Conservation (phyloP, 164 flowering plant genomes). For the Santalum album region DNA sequence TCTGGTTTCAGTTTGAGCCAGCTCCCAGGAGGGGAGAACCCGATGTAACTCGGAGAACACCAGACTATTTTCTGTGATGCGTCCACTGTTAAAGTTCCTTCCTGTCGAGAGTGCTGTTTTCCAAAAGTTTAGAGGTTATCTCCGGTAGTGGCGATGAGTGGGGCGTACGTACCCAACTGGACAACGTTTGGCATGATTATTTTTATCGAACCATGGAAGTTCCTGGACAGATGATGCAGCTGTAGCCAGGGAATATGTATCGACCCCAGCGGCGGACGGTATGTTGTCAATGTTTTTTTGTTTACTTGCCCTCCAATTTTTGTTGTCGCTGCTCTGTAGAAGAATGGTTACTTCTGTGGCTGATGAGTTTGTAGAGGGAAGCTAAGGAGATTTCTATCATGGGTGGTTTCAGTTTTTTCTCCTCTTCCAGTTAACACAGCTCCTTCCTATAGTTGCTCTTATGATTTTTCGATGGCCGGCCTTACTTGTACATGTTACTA, state of each 20-base stretch:
- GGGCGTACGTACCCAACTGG: conserved; percentile 14
- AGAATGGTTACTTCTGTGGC: conserved; percentile 1
- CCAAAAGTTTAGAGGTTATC: conserved; percentile 16
- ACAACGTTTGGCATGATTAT: conserved; percentile 14
- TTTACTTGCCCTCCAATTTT: conserved; percentile 1
- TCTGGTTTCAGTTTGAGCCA: conserved; percentile 82
- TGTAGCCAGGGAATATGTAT: conserved; percentile 25
- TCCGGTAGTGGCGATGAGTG: conserved; percentile 12
- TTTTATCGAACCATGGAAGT: conserved; percentile 12
- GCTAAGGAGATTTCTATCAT: conserved; percentile 9
- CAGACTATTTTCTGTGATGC: conserved; percentile 80
- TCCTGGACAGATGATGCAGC: conserved; percentile 13
- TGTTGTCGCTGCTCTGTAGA: not conserved
- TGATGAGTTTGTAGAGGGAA: conserved; percentile 20
- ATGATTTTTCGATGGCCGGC: not conserved
- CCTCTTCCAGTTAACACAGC: not conserved
- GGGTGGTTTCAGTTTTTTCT: conserved; percentile 14
- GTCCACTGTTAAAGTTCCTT: conserved; percentile 19
- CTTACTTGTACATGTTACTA: too few relatives aligned
- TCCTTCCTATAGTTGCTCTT: not conserved
- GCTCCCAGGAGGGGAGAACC: conserved; percentile 99
- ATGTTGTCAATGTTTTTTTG: conserved; percentile 10
- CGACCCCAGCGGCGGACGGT: conserved; percentile 30
- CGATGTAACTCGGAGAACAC: conserved; percentile 94
- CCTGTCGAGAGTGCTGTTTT: conserved; percentile 11